Conservation (phyloP, 805 yeast genomes). For the Millerozyma acaciae region DNA sequence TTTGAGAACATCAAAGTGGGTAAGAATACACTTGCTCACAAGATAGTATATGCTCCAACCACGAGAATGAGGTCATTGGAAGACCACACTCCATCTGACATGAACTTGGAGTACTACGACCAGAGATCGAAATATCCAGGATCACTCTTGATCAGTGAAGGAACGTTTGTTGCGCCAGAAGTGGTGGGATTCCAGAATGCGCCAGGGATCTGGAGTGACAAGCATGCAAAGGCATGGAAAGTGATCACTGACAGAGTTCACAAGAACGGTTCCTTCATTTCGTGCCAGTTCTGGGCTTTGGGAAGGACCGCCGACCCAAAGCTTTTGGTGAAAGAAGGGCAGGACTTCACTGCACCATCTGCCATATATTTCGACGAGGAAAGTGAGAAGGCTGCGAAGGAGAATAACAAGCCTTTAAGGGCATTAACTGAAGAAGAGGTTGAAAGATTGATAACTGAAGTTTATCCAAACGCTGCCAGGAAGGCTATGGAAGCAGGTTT, state of each 20-base stretch:
- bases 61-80: conserved; percentile 21
- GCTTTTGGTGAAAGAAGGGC: conserved; percentile 18
- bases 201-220: conserved; percentile 49
- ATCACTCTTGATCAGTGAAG: conserved; percentile 29
- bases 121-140: conserved; percentile 31
- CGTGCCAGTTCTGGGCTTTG: conserved; percentile 52
- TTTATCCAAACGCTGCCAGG: conserved; percentile 25
- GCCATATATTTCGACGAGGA: conserved; percentile 14
- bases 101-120: conserved; percentile 24
- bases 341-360: conserved; percentile 15
- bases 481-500: conserved; percentile 32
- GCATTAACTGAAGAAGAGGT: conserved; percentile 22
- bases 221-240: conserved; percentile 50
- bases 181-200: conserved; percentile 40
- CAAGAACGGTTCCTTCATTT: conserved; percentile 35
- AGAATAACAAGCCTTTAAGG: conserved; percentile 15
- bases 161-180: conserved; percentile 24
- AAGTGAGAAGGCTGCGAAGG: conserved; percentile 11
- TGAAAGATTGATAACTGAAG: conserved; percentile 14
- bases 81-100: conserved; percentile 25
- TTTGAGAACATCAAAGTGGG: conserved; percentile 37
- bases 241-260: conserved; percentile 45
- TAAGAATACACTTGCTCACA: conserved; percentile 15
- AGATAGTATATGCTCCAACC: conserved; percentile 24
- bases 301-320: conserved; percentile 40